Percentiles rank a stretch among this genome's conserved stretches.
Evolutionary conservation across 495 filamentous ascomycete genomes (phyloP).

Genomic region (Neurospora intermedia): DNA sequence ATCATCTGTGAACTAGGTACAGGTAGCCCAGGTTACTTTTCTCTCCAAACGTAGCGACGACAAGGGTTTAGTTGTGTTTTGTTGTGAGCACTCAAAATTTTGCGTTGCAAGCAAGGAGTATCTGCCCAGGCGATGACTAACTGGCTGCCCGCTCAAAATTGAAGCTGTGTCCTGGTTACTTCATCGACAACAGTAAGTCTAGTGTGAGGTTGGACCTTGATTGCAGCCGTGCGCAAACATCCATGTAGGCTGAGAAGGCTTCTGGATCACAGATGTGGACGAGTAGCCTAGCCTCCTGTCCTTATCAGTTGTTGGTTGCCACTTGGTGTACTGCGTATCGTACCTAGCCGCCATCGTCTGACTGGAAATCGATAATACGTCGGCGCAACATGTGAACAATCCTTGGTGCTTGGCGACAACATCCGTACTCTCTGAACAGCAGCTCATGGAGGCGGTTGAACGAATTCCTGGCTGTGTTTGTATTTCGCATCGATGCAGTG

Average conservation of each 20-base stretch:
- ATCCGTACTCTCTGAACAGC: neutral
- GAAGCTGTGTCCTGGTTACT: neutral
- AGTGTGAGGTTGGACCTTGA: neutral
- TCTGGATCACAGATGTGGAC: neutral
- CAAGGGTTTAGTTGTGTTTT: neutral
- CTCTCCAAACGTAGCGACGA: neutral
- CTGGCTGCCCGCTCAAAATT: neutral
- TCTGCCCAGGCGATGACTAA: neutral
- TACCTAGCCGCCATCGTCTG: neutral
- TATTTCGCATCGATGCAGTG: neutral
- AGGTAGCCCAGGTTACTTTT: neutral
- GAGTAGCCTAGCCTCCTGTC: neutral
- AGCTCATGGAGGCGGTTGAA: neutral
- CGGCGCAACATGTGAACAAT: too few species aligned
- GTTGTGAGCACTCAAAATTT: neutral
- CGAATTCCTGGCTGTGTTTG: neutral
- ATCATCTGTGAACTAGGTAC: too few species aligned
- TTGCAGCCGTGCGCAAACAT: neutral
- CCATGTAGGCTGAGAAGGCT: neutral
- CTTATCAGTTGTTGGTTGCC: neutral
- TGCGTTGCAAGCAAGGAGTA: neutral
- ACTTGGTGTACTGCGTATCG: neutral
- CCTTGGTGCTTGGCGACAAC: too few species aligned
- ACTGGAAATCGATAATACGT: neutral
- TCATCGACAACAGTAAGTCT: neutral